A percentile compares a stretch with the other conserved stretches of the same genome.
phyloP scores from a whole-genome alignment of 352 stramenopile genomes.

The Elongisporangium anandrum region DNA sequence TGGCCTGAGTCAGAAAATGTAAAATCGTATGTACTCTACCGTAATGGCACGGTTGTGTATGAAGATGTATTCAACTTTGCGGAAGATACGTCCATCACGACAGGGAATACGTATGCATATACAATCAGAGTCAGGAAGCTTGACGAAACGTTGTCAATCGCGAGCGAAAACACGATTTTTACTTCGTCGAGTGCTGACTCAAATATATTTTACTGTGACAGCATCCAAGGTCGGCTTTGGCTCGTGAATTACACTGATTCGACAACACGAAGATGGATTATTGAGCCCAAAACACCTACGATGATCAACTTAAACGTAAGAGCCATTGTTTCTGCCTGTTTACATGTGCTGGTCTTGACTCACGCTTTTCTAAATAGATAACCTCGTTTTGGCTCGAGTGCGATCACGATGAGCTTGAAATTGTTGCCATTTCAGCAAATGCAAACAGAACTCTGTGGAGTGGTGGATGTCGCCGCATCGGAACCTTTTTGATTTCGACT shows the following conservation, averaged over 20 bases:
- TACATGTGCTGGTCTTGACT: not conserved
- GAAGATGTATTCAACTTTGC: constrained; percentile 20
- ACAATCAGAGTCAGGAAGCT: constrained; percentile 16
- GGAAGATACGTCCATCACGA: constrained; percentile 23
- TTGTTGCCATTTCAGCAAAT: constrained; percentile 4
- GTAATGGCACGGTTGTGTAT: constrained; percentile 21
- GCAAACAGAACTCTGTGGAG: constrained; percentile 27
- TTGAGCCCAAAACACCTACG: constrained; percentile 16
- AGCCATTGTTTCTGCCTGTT: not conserved
- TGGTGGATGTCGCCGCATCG: constrained; percentile 42
- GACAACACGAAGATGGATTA: constrained; percentile 31
- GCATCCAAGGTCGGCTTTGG: constrained; percentile 25
- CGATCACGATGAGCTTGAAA: constrained; percentile 34
- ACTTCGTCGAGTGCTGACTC: constrained; percentile 4
- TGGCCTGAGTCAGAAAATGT: constrained; percentile 24
- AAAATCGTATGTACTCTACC: constrained; percentile 31
- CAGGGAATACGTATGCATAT: constrained; percentile 39
- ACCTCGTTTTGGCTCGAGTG: constrained; percentile 56
- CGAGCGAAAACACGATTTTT: constrained; percentile 29
- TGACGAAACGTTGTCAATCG: constrained; percentile 13
- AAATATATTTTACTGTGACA: constrained; percentile 23
- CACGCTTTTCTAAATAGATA: constrained; percentile 16
- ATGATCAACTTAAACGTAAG: constrained; percentile 36
- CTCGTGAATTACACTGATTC: constrained; percentile 35
- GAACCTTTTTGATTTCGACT: constrained; percentile 35